phyloP scores from a whole-genome alignment of 495 filamentous ascomycete species.

The Cercophora newfieldiana region DNA sequence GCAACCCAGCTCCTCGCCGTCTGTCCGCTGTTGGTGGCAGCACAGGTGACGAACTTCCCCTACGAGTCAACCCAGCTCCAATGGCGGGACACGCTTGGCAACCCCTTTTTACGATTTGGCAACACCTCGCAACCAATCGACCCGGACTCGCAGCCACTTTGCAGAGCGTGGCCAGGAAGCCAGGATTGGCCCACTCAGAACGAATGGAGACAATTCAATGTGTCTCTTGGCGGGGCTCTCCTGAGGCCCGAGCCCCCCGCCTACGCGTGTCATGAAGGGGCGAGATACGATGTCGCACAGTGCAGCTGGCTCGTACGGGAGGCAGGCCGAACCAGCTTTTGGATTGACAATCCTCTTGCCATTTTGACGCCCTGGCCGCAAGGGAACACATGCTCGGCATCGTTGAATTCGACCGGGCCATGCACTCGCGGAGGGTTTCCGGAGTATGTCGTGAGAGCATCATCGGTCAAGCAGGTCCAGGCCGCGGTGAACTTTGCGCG shows the following conservation, averaged over 20 bases:
- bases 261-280: conserved; percentile 52
- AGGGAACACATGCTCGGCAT: conserved; percentile 38
- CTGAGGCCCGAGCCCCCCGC: conserved; percentile 52
- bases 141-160: background rate
- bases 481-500: conserved; percentile 63
- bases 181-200: conserved; percentile 44
- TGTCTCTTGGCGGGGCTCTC: conserved; percentile 46
- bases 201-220: conserved; percentile 49
- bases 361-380: conserved; percentile 41
- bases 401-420: conserved; percentile 27
- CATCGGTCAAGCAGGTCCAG: conserved; percentile 55
- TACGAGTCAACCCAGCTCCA: background rate
- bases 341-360: conserved; percentile 39
- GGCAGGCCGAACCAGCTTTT: conserved; percentile 31
- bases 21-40: background rate
- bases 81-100: background rate
- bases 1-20: background rate
- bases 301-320: conserved; percentile 36
- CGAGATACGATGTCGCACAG: conserved; percentile 40
- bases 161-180: conserved; percentile 18
- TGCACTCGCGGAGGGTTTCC: conserved; percentile 61
- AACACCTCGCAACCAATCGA: background rate
- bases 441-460: conserved; percentile 60
- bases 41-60: background rate
- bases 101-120: background rate